Evolutionary conservation across 345 rosid genomes (phyloP), one percentile per base, ranked within the genome.

Genomic region (Toxicodendron radicans): DNA sequence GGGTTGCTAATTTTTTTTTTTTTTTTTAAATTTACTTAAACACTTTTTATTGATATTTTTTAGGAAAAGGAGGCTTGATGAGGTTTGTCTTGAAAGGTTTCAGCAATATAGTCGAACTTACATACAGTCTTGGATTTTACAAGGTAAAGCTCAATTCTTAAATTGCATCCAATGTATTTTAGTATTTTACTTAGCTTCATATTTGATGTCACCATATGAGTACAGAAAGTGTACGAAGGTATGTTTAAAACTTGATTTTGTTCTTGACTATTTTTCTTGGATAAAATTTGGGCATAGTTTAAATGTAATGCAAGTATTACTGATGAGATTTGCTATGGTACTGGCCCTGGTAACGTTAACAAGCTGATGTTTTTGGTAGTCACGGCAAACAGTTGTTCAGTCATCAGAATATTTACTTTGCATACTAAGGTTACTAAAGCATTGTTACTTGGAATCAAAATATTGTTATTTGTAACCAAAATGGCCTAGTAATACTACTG

Each of bases 121-220:
- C 14, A 86, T 91, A 75, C 97, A 95, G 72, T 91, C 99, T 23
- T 93, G 99, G 97, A 91, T 95, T 65, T 51, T 93, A 76, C 99
- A 93, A 89, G 99, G 98, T 90, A 75, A 64, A 60, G 30, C 27
- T 68, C 46, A 32, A 17, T 67, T 78, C 68, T 78, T 71, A 38
- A 64, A 66, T 64, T 70, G 70, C 53, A 30, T 24, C 24, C 16
- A 1, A 57, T 76, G 51, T 24, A 35, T 38, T 64, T 38, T n/a
- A n/a, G 17, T 64, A 18, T 62, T 27, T 17, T 8, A 10, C n/a
- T 33, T 35, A 5, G 66, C 23, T 35, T 35, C 8, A 35, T 17
- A 59, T 13, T 6, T 59, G 6, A 59, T 62, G 48, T 35, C 66
- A 62, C 0, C 10, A 14, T 14, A 5, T 9, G 24, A 18, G 10